Conservation (phyloP, 768 basidiomycete genomes). For the Brasilioporus rufonigricans region DNA sequence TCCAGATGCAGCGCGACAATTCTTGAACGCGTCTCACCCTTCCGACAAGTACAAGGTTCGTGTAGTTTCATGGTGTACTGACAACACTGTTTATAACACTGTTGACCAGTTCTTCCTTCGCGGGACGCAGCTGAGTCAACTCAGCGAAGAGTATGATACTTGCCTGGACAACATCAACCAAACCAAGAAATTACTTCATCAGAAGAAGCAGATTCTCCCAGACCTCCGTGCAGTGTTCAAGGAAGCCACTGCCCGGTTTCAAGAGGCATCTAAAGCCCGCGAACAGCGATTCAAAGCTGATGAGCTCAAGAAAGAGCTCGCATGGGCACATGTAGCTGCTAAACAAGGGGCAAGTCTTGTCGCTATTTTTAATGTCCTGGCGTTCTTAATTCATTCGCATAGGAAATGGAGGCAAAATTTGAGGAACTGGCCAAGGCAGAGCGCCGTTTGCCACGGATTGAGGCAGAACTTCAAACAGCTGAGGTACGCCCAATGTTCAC, state of each 20-base stretch:
- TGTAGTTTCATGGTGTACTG: background rate
- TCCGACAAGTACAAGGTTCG: slow-evolving; percentile 86
- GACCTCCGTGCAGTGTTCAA: slow-evolving; percentile 62
- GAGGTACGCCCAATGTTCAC: slow-evolving; percentile 32
- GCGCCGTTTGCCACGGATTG: slow-evolving; percentile 39
- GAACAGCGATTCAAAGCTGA: slow-evolving; percentile 67
- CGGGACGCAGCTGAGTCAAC: slow-evolving; percentile 88
- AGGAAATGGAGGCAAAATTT: slow-evolving; percentile 46
- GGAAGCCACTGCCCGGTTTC: slow-evolving; percentile 56
- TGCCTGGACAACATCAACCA: slow-evolving; percentile 71
- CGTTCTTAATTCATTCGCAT: background rate
- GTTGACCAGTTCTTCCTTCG: slow-evolving; percentile 80
- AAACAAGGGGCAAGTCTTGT: slow-evolving; percentile 58
- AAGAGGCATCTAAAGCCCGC: slow-evolving; percentile 72
- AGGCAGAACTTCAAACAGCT: slow-evolving; percentile 37
- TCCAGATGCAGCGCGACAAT: slow-evolving; percentile 51
- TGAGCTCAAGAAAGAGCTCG: slow-evolving; percentile 74
- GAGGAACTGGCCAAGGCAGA: slow-evolving; percentile 40
- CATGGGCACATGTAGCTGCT: slow-evolving; percentile 79
- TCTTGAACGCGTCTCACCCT: slow-evolving; percentile 78
- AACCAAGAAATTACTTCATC: slow-evolving; percentile 60
- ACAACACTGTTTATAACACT: background rate
- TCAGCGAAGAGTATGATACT: slow-evolving; percentile 81
- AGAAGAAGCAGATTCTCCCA: slow-evolving; percentile 76
- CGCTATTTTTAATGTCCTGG: background rate